Evolutionary conservation across 2,329 filamentous ascomycete species (phyloP).

Genomic region (Colletotrichum navitas): DNA sequence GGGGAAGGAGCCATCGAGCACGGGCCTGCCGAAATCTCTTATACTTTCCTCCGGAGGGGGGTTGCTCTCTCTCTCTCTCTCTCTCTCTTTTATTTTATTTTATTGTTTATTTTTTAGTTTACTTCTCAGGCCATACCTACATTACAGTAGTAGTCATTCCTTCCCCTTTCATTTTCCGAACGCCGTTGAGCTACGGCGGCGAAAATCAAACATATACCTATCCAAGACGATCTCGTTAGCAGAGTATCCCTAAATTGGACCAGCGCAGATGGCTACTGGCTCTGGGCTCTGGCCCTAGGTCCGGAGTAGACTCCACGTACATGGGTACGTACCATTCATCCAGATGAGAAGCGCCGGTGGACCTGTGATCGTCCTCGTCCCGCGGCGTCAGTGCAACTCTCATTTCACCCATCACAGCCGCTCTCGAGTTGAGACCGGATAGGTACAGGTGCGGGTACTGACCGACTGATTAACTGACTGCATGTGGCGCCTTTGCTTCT

Average conservation of each 20-base stretch:
- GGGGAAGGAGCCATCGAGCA: background rate
- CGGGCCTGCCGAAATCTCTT: background rate
- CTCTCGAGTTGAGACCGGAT: background rate
- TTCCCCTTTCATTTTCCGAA: background rate
- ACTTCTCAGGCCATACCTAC: background rate
- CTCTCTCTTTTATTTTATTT: background rate
- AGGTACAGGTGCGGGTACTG: background rate
- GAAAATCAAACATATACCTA: background rate
- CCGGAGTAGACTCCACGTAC: too few relatives aligned
- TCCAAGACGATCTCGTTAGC: background rate
- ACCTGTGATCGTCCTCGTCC: constrained; percentile 20
- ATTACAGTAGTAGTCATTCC: too few relatives aligned
- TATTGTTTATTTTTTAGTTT: background rate
- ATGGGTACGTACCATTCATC: background rate
- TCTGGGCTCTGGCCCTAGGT: background rate
- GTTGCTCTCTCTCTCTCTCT: too few relatives aligned
- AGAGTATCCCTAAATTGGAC: background rate
- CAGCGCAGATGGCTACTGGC: constrained; percentile 6
- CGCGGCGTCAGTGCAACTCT: constrained; percentile 29
- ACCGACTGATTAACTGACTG: constrained; percentile 10
- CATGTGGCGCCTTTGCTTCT: background rate
- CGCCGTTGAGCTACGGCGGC: constrained; percentile 14
- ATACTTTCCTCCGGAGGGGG: too few relatives aligned
- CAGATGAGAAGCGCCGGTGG: constrained; percentile 10
- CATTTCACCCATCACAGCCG: constrained; percentile 25